Percentiles rank a stretch among this genome's conserved stretches.
Evolutionary conservation across 768 basidiomycete genomes (phyloP).

Genomic region (Rhizopogon vulgaris): DNA sequence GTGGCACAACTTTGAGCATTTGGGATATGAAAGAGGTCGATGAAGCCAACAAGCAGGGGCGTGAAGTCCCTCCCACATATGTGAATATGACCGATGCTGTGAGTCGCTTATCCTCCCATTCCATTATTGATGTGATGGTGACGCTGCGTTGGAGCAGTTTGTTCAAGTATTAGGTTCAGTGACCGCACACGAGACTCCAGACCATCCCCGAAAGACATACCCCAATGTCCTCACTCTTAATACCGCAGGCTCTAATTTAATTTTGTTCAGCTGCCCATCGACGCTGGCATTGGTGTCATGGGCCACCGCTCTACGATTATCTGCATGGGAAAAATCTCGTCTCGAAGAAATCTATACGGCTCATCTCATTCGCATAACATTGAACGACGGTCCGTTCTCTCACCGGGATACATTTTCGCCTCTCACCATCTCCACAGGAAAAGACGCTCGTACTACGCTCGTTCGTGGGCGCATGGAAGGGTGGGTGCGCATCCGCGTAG

Average conservation of each 20-base stretch:
- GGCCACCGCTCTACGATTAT: conserved; percentile 85
- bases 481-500: conserved; percentile 83
- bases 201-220: conserved; percentile 49
- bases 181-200: conserved; percentile 50
- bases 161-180: conserved; percentile 74
- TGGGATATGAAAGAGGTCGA: conserved; percentile 91
- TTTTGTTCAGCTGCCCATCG: conserved; percentile 84
- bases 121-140: conserved; percentile 6
- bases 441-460: conserved; percentile 56
- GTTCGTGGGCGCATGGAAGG: conserved; percentile 78
- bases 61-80: conserved; percentile 81
- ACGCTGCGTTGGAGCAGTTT: conserved; percentile 39
- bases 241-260: conserved; percentile 86
- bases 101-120: conserved; percentile 28
- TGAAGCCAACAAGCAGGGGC: conserved; percentile 73
- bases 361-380: conserved; percentile 79
- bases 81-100: conserved; percentile 87
- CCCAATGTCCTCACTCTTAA: conserved; percentile 85
- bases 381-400: conserved; percentile 38
- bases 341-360: conserved; percentile 98
- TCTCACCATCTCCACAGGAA: conserved; percentile 26
- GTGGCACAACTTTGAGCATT: conserved; percentile 82
- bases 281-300: conserved; percentile 70
- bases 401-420: conserved; percentile 19
- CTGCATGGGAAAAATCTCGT: conserved; percentile 91